Evolutionary conservation across 148 eudicot species (phyloP).

Genomic region (Chenopodium formosanum): DNA sequence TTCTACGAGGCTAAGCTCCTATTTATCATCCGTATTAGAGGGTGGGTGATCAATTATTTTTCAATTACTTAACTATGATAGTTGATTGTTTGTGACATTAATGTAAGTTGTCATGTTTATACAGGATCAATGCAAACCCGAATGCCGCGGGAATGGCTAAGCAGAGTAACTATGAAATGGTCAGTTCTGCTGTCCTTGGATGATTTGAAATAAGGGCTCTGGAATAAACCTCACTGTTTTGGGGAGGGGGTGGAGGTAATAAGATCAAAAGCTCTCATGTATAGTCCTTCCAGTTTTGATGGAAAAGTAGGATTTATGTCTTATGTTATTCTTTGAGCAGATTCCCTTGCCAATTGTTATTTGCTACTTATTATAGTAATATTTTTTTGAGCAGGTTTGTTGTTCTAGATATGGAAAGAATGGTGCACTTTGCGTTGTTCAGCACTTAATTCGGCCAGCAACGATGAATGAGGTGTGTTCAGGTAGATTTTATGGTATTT

Average conservation of each 20-base stretch:
- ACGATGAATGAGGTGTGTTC: conserved; percentile 74
- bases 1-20: conserved; percentile 73
- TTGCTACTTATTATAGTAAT: background rate
- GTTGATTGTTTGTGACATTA: no score
- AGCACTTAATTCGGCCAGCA: conserved; percentile 86
- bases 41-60: conserved; percentile 30
- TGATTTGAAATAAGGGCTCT: conserved; percentile 25
- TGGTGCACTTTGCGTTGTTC: conserved; percentile 90
- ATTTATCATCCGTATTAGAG: conserved; percentile 58
- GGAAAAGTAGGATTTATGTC: no score
- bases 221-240: background rate
- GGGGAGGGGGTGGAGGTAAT: background rate
- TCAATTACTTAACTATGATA: background rate
- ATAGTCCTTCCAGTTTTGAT: no score
- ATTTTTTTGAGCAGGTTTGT: conserved; percentile 56
- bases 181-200: conserved; percentile 63
- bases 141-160: conserved; percentile 78
- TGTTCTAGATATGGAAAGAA: conserved; percentile 99
- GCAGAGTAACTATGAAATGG: conserved; percentile 85
- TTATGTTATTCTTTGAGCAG: background rate
- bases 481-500: background rate
- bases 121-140: conserved; percentile 84
- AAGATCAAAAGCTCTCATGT: no score
- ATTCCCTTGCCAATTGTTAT: background rate
- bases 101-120: background rate